These are phyloP conservation scores for Odonthalia washingtoniensis DNA, from an alignment of 31 red algal genomes.

Conservation along the genomic window DNA sequence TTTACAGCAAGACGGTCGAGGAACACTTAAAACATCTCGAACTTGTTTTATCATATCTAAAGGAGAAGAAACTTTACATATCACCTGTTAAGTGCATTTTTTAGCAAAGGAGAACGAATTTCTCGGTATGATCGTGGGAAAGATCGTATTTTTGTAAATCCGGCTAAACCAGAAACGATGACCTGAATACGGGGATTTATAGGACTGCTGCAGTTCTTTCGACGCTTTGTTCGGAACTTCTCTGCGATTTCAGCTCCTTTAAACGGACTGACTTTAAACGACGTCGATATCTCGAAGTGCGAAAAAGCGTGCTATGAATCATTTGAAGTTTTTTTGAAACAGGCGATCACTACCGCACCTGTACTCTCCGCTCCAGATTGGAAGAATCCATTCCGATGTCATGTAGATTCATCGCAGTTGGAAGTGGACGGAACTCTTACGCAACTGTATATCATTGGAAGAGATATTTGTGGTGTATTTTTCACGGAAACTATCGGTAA, in stretches of 20 bases:
- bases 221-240: constrained; percentile 12
- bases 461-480: background rate
- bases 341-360: background rate
- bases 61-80: background rate
- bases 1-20: constrained; percentile 7
- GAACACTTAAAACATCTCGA: constrained; percentile 14
- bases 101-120: background rate
- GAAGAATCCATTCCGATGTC: background rate
- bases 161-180: background rate
- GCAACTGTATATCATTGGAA: background rate
- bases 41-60: background rate
- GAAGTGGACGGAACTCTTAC: background rate
- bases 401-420: background rate
- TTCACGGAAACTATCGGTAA: background rate
- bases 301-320: background rate
- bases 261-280: constrained; percentile 9
- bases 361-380: background rate
- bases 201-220: constrained; percentile 25
- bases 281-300: background rate
- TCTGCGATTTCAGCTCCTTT: constrained; percentile 3
- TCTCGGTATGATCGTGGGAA: background rate
- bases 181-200: constrained; percentile 18
- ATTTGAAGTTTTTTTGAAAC: background rate
- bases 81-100: constrained; percentile 41
- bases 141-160: background rate